Evolutionary conservation across 1,284 basidiomycete species (phyloP).

Genomic region (Uromyces viciae-fabae): DNA sequence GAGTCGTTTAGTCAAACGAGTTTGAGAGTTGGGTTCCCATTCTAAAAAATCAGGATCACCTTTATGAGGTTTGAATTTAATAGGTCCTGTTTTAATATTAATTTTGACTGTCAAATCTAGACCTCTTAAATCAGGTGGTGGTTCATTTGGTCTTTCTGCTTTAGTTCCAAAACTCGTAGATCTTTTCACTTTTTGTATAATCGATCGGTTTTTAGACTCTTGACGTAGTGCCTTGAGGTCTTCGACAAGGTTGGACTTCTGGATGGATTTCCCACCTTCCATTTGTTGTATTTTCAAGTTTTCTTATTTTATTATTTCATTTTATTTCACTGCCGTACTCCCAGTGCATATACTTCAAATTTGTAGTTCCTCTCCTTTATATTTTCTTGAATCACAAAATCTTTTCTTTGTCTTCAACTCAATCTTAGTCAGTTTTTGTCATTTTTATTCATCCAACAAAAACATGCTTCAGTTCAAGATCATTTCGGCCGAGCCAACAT

Average conservation of each 20-base stretch:
- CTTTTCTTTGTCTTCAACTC: too few species aligned
- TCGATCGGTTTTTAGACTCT: slow-evolving; percentile 12
- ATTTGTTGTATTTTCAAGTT: not conserved
- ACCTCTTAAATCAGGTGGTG: slow-evolving; percentile 57
- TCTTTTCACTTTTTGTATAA: not conserved
- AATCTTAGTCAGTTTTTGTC: too few species aligned
- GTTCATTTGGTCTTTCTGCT: not conserved
- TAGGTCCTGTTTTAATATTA: slow-evolving; percentile 69
- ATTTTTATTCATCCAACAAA: too few species aligned
- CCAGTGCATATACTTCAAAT: too few species aligned
- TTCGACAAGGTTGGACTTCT: not conserved
- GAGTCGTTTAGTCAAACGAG: slow-evolving; percentile 71
- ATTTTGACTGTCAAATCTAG: slow-evolving; percentile 70
- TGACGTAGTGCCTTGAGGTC: slow-evolving; percentile 5
- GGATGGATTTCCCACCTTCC: not conserved
- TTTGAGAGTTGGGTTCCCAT: slow-evolving; percentile 81
- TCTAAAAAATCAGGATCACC: slow-evolving; percentile 70
- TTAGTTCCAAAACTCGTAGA: not conserved
- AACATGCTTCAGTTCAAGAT: too few species aligned
- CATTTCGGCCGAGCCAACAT: too few species aligned
- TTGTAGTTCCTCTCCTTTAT: too few species aligned
- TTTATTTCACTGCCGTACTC: too few species aligned
- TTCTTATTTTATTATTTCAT: too few species aligned
- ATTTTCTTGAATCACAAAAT: too few species aligned
- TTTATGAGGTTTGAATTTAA: slow-evolving; percentile 63